These are phyloP conservation scores for Ophiosphaerella herpotricha DNA, from an alignment of 2,329 filamentous ascomycete species.

Conservation along the genomic window DNA sequence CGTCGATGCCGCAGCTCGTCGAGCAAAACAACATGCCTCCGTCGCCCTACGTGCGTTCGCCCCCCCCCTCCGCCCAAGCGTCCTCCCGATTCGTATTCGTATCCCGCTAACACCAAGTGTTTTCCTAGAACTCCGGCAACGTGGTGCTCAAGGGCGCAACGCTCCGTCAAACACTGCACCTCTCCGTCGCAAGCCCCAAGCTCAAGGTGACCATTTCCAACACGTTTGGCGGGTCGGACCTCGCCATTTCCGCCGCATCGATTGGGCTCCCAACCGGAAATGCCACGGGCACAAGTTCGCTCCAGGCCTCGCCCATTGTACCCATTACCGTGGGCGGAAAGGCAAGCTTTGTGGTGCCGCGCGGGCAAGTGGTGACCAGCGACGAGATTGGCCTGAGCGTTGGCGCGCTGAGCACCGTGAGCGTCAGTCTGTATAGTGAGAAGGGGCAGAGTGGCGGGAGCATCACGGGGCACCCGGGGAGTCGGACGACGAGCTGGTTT, in stretches of 20 bases:
- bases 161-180: slow-evolving; percentile 67
- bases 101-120: neutral
- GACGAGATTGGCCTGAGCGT: slow-evolving; percentile 57
- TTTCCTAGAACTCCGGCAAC: slow-evolving; percentile 55
- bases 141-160: slow-evolving; percentile 64
- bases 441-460: slow-evolving; percentile 60
- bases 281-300: slow-evolving; percentile 57
- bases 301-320: slow-evolving; percentile 46
- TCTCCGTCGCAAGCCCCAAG: slow-evolving; percentile 60
- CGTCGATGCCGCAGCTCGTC: slow-evolving; percentile 65
- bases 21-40: slow-evolving; percentile 66
- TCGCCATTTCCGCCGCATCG: slow-evolving; percentile 64
- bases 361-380: slow-evolving; percentile 53
- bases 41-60: slow-evolving; percentile 54
- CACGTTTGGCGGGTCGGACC: slow-evolving; percentile 63
- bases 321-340: slow-evolving; percentile 54
- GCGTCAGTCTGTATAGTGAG: slow-evolving; percentile 63
- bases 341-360: slow-evolving; percentile 62
- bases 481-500: slow-evolving; percentile 64
- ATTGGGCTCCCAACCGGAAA: slow-evolving; percentile 61
- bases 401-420: slow-evolving; percentile 57
- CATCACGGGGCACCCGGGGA: slow-evolving; percentile 69
- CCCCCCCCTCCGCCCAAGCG: too few relatives aligned
- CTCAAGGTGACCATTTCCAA: slow-evolving; percentile 69
- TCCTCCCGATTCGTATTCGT: too few relatives aligned